Evolutionary conservation across 2,329 filamentous ascomycete genomes (phyloP).

Genomic region (Xylariales sp.): DNA sequence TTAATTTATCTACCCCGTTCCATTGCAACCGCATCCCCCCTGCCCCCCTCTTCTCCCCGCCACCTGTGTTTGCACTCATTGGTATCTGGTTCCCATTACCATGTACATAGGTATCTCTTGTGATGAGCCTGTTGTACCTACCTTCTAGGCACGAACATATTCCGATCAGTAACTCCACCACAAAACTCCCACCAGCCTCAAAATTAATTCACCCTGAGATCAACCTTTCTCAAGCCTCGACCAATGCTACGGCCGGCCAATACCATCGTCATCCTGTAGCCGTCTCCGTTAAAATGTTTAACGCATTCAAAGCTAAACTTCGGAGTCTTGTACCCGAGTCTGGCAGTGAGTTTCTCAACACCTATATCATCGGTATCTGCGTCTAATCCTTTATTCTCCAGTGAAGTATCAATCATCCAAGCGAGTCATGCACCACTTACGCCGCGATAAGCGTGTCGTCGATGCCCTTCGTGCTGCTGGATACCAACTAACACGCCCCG

Average conservation of each 20-base stretch:
- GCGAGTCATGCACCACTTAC: constrained; percentile 4
- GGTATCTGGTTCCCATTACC: background rate
- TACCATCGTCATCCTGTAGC: background rate
- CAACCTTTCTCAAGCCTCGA: background rate
- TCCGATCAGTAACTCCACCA: too few species aligned
- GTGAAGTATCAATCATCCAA: constrained; percentile 3
- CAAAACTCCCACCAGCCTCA: background rate
- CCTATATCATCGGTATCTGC: background rate
- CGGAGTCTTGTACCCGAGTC: background rate
- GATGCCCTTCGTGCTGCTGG: constrained; percentile 1
- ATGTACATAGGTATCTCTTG: too few species aligned
- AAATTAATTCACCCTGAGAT: background rate
- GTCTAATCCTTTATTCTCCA: background rate
- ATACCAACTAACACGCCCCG: background rate
- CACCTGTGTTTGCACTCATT: background rate
- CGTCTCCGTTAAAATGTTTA: background rate
- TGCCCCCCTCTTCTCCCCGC: background rate
- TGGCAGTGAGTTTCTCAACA: background rate
- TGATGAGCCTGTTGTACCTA: too few species aligned
- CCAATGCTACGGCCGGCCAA: background rate
- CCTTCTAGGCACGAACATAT: too few species aligned
- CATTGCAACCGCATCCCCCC: background rate
- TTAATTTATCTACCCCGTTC: constrained; percentile 6
- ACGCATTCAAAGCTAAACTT: background rate
- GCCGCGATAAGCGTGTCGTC: constrained; percentile 7